Evolutionary conservation across 306 rosid species (phyloP), one percentile per base, ranked within the genome.

Genomic region (Castanea crenata): DNA sequence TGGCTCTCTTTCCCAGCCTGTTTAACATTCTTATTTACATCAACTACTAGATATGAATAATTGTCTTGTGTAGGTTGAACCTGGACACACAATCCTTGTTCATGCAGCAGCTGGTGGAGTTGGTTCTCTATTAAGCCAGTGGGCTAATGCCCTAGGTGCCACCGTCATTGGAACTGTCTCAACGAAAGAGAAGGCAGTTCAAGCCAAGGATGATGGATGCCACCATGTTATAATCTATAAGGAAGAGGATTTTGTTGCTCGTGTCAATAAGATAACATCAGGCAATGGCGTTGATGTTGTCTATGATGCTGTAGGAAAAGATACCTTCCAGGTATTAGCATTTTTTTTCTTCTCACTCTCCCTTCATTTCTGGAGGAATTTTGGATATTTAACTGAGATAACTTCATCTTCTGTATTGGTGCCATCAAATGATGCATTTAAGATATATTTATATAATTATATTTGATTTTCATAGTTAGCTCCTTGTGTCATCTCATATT

Each of bases 41-140:
- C 12, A 31, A 18, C 2, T 63, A 44, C 32, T 27, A n/a, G 38
- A 55, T 79, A 27, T 65, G 1, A 20, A 69, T 16, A 41, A 41
- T 74, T 16, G 51, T n/a, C 9, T 27, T 4, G 25, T 77, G 29
- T 76, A 92, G 98, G 97, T 94, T 81, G 89, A 92, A 75, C 82
- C 88, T n/a, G 97, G 92, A 73, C 92, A 94, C 74, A 85, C 92
- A 1, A 74, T 94, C 73, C 97, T 94, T 29, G 87, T 92, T 55
- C 98, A 92, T 75, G 98, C 98, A 5, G 97, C 98, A 54, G 98
- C 98, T 62, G 98, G 98, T 73, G 97, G 97, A 76, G 93, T 91
- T 38, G 98, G 98, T 70, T 92, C 98, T 69, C 88, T 94, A 18
- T 83, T 94, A 84, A 86, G 97, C 83, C 98, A 94, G 71, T 92